Percentiles rank a stretch among this genome's conserved stretches.
Evolutionary conservation across 2,329 filamentous ascomycete genomes (phyloP).

Genomic region (Aspergillus chevalieri): DNA sequence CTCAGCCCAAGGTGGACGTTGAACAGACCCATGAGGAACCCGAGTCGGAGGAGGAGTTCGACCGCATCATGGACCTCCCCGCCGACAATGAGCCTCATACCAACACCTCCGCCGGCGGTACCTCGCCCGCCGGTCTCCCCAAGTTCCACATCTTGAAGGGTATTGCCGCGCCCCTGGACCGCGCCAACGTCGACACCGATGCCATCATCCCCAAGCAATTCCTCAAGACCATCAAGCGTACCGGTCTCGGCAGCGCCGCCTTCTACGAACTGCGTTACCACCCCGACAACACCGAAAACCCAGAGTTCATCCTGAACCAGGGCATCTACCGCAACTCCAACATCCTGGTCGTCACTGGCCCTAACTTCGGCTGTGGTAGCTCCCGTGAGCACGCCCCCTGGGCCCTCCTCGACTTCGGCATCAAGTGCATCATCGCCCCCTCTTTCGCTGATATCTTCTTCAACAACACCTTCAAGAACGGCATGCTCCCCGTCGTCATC

Average conservation of each 20-base stretch:
- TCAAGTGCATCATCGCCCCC: constrained; percentile 86
- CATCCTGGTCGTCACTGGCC: constrained; percentile 84
- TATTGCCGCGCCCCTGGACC: constrained; percentile 78
- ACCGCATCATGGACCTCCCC: constrained; percentile 56
- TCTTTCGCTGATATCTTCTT: constrained; percentile 92
- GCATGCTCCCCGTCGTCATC: constrained; percentile 86
- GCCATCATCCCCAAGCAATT: constrained; percentile 99
- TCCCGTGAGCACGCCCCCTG: constrained; percentile 94
- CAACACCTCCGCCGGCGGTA: constrained; percentile 48
- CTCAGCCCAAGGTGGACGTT: constrained; percentile 55
- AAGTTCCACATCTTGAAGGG: constrained; percentile 81
- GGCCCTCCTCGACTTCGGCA: constrained; percentile 94
- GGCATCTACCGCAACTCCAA: constrained; percentile 77
- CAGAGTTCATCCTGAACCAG: constrained; percentile 82
- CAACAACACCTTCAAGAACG: constrained; percentile 99
- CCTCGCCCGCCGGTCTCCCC: constrained; percentile 59
- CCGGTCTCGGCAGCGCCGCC: constrained; percentile 78
- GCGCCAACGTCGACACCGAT: constrained; percentile 94
- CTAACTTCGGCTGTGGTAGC: constrained; percentile 91
- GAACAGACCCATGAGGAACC: constrained; percentile 53
- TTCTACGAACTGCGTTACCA: constrained; percentile 76
- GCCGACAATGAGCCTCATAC: constrained; percentile 61
- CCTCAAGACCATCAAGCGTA: constrained; percentile 97
- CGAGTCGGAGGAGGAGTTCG: constrained; percentile 57
- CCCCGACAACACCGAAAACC: constrained; percentile 67